Percentiles rank a stretch among this genome's conserved stretches.
Conservation (phyloP, 176 grass and related monocot genomes). For the Olyra latifolia region DNA sequence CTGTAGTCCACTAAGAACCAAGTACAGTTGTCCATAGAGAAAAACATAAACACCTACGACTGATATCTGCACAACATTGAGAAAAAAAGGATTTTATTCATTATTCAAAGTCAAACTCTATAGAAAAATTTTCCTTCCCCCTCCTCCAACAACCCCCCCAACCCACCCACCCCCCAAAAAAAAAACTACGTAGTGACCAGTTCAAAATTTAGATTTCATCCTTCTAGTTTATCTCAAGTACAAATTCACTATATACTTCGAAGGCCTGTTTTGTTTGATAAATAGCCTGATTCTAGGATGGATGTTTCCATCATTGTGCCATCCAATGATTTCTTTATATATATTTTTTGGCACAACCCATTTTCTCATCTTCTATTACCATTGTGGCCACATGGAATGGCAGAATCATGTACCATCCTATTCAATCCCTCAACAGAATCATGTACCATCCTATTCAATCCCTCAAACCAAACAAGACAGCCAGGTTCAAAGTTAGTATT, state of each 20-base stretch:
- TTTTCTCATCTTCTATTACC: neutral
- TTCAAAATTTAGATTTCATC: slow-evolving; percentile 4
- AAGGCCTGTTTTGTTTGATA: neutral
- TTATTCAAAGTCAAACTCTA: neutral
- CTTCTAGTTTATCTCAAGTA: neutral
- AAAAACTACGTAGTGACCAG: neutral
- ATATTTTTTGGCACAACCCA: too few relatives aligned
- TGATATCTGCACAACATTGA: slow-evolving; percentile 70
- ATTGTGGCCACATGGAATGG: neutral
- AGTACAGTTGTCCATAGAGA: slow-evolving; percentile 89
- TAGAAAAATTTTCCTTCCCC: neutral
- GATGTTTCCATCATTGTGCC: neutral
- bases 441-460: too few relatives aligned
- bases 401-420: too few relatives aligned
- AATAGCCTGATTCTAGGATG: neutral
- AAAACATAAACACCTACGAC: slow-evolving; percentile 87
- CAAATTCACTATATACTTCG: neutral
- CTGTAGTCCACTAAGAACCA: slow-evolving; percentile 91
- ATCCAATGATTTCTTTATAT: neutral
- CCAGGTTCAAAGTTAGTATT: neutral
- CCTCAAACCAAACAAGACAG: neutral
- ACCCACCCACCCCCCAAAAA: too few relatives aligned
- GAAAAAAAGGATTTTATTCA: neutral
- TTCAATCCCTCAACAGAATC: neutral
- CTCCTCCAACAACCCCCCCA: too few relatives aligned